phyloP scores from a whole-genome alignment of 352 stramenopile genomes.

The Vaucheria bursata region DNA sequence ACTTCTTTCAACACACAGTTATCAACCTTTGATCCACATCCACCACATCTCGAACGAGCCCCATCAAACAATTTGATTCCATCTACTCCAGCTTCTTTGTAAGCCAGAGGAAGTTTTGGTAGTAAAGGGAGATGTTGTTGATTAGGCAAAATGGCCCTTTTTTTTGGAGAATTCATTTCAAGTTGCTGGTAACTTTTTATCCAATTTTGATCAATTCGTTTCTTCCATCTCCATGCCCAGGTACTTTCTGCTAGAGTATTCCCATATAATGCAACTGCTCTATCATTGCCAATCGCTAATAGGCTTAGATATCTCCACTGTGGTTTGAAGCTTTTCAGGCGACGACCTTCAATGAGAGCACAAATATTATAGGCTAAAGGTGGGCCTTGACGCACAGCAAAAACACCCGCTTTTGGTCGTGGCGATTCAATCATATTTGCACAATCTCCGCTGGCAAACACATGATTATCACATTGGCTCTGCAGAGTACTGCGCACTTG shows the following conservation, averaged over 20 bases:
- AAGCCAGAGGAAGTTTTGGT: constrained; percentile 9
- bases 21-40: constrained; percentile 57
- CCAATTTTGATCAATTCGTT: constrained; percentile 59
- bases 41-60: constrained; percentile 55
- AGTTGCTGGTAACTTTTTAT: constrained; percentile 49
- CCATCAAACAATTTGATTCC: constrained; percentile 13
- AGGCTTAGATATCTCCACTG: constrained; percentile 56
- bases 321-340: constrained; percentile 18
- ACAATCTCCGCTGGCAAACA: constrained; percentile 61
- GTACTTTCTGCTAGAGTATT: constrained; percentile 51
- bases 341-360: constrained; percentile 14
- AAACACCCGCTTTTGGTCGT: constrained; percentile 61
- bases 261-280: constrained; percentile 54
- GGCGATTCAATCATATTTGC: constrained; percentile 51
- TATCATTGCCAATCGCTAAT: constrained; percentile 52
- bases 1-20: background rate
- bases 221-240: constrained; percentile 58
- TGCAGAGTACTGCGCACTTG: constrained; percentile 48
- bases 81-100: constrained; percentile 2
- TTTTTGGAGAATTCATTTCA: background rate
- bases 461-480: constrained; percentile 16
- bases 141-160: background rate
- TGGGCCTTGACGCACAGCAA: constrained; percentile 59
- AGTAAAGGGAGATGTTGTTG: too few relatives aligned
- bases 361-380: constrained; percentile 53